phyloP scores from a whole-genome alignment of 345 rosid species.

The Acer campestre region DNA sequence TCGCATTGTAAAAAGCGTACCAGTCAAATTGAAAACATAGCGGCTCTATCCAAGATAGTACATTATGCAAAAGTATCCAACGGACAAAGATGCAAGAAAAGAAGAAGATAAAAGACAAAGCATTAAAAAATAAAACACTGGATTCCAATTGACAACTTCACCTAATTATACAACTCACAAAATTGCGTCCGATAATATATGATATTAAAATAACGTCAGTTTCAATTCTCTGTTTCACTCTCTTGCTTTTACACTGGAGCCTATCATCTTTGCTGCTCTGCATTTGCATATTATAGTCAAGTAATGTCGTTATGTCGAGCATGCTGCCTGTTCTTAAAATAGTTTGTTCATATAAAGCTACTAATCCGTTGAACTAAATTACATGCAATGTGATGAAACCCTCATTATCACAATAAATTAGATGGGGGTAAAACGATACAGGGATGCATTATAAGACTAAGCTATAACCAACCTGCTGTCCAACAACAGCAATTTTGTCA shows the following conservation, averaged over 20 bases:
- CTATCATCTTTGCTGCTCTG: not conserved
- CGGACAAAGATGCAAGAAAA: too few relatives aligned
- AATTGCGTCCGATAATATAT: too few relatives aligned
- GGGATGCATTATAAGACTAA: not conserved
- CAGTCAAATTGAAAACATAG: too few relatives aligned
- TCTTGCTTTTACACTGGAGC: not conserved
- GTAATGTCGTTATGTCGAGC: not conserved
- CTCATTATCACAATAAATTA: not conserved
- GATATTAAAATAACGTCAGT: too few relatives aligned
- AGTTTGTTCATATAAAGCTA: not conserved
- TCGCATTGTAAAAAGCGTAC: too few relatives aligned
- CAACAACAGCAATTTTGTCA: conserved; percentile 85
- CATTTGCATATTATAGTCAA: not conserved
- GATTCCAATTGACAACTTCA: too few relatives aligned
- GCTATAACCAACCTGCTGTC: conserved; percentile 79
- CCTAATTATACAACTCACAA: too few relatives aligned
- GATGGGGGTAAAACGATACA: not conserved
- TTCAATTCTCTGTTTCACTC: too few relatives aligned
- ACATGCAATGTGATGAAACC: not conserved
- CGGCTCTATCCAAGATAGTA: too few relatives aligned
- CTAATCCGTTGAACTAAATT: not conserved
- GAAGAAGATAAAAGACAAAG: too few relatives aligned
- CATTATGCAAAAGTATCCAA: too few relatives aligned
- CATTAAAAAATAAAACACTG: too few relatives aligned
- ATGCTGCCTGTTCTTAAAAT: not conserved